Evolutionary conservation across 1,284 basidiomycete species (phyloP), one percentile per base, ranked within the genome.

Genomic region (Ustilago tritici): DNA sequence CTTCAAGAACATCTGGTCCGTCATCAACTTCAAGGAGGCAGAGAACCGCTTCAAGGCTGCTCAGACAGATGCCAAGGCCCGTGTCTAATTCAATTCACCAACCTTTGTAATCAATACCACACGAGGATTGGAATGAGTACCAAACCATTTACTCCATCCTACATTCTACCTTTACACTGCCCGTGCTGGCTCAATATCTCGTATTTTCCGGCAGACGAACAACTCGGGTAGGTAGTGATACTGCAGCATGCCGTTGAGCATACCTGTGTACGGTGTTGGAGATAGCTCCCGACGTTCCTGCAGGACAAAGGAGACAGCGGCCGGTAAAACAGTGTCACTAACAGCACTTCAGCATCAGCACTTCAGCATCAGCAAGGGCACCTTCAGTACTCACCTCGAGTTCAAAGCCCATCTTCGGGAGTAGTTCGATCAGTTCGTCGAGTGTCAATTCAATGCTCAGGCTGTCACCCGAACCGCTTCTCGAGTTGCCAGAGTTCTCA

Each of bases 191-290:
- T 57, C 49, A 23, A 81, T 53, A 34, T 84, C 75, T 17, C 70
- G 67, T 43, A 82, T 74, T 59, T 86, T 86, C 52, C 82, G 71
- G 49, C 82, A 84, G 6, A 84, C 84, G 82, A 85, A 87, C 61
- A 87, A 86, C 59, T 82, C 78, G 4, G 89, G 88, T n/a, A 92
- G 90, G 86, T 98, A 98, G 19, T 92, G 89, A 82, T 98, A 95
- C 36, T 90, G 90, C n/a, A 98, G 89, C 93, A 98, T 94, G 28
- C 91, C 91, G 72, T 91, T 89, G 5, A 90, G 88, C 80, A 95
- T 93, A 74, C 91, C 93, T 8, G 95, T 95, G 84, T 98, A 99
- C 2, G 93, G 93, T 61, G 82, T 82, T 19, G 94, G 92, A 71
- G 91, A 89, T 56, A 98, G 90, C 34, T 89, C 91, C 56, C 89